phyloP scores from a whole-genome alignment of 768 basidiomycete genomes.

The Coprinopsis sp. region DNA sequence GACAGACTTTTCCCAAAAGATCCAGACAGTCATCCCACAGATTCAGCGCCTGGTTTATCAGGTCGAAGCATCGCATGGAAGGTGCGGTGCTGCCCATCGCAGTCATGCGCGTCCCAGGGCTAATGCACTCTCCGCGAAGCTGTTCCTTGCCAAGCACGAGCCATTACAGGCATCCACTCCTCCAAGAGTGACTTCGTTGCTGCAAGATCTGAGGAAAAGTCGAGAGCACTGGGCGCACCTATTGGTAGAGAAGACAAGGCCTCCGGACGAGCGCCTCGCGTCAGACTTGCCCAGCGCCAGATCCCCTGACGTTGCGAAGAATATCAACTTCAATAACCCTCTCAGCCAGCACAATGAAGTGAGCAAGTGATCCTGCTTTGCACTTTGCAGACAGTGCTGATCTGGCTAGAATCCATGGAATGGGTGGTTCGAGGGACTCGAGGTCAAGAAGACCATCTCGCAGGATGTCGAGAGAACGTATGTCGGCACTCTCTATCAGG shows the following conservation, averaged over 20 bases:
- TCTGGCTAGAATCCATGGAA: conserved; percentile 84
- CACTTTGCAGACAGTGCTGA: conserved; percentile 1
- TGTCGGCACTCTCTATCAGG: conserved; percentile 25
- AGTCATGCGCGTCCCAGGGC: conserved; percentile 2
- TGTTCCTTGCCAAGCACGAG: conserved; percentile 64
- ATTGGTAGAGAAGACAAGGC: conserved; percentile 66
- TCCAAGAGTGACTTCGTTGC: conserved; percentile 28
- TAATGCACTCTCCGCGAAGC: conserved; percentile 35
- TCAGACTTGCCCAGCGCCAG: conserved; percentile 29
- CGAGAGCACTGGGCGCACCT: conserved; percentile 55
- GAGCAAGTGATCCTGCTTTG: conserved; percentile 2
- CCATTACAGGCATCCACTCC: conserved; percentile 54
- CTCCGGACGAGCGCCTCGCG: conserved; percentile 68
- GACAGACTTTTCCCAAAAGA: conserved; percentile 50
- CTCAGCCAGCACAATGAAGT: conserved; percentile 77
- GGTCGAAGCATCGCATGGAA: conserved; percentile 89
- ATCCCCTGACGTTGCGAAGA: conserved; percentile 26
- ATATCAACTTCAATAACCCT: conserved; percentile 75
- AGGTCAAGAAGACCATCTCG: conserved; percentile 81
- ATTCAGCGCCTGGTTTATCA: conserved; percentile 37
- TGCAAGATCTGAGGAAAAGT: conserved; percentile 40
- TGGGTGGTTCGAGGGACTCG: conserved; percentile 86
- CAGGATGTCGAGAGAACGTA: conserved; percentile 97
- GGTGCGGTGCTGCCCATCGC: conserved; percentile 35
- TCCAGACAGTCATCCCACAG: conserved; percentile 20